Evolutionary conservation across 202 grass and related monocot species (phyloP), one percentile per base, ranked within the genome.

Genomic region (Zizania palustris): DNA sequence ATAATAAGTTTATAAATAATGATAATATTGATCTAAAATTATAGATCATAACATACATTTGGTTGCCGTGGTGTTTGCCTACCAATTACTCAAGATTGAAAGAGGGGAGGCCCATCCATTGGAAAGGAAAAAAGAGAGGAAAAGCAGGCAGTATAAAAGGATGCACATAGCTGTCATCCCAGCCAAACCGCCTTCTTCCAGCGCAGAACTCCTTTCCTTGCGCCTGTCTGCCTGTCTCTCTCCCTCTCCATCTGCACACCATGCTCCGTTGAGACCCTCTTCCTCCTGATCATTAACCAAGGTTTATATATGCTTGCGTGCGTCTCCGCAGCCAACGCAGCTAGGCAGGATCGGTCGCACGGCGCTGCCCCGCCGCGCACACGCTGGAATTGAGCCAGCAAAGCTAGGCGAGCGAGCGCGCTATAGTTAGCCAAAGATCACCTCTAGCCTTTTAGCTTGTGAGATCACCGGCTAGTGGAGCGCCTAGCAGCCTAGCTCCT

Each of bases 151-250:
- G 40, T 76, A 58, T 65, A 77, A 71, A 82, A 73, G 54, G 10
- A 0, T 3, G 44, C 50, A 9, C 54, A 64, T 83, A 75, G 76
- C 81, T 88, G 81, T 71, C 86, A 83, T 4, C 86, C 75, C 70
- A 79, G 63, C 74, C 38, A 67, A 83, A 89, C 72, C 87, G 85
- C 66, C 80, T 66, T 70, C 67, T 71, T 90, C 82, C 87, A 90
- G 90, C 90, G 80, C 87, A 85, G 82, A 90, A 81, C 65, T 49
- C 83, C 80, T n/a, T n/a, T n/a, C n/a, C 77, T 68, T 44, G 44
- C 81, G 41, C 74, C 85, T 86, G 54, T 42, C 85, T 88, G 75
- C n/a, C n/a, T n/a, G n/a, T n/a, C n/a, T n/a, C n/a, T n/a, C n/a
- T n/a, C n/a, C n/a, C n/a, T n/a, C n/a, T n/a, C n/a, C n/a, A n/a